Evolutionary conservation across 2,329 filamentous ascomycete species (phyloP), one percentile per base, ranked within the genome.

Genomic region (Ceratocystis harringtonii): DNA sequence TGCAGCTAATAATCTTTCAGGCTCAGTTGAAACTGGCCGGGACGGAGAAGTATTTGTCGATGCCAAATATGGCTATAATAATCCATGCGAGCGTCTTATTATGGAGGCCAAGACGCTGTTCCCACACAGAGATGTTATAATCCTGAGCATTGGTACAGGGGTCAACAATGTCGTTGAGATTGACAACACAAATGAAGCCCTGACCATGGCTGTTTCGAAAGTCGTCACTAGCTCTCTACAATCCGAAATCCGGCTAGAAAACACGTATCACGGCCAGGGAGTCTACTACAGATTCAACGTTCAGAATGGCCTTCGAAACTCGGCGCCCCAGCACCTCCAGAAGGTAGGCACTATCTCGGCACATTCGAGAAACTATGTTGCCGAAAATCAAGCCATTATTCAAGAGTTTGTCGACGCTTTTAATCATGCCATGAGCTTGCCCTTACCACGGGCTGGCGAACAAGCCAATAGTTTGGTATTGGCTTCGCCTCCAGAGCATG

Each of bases 41-140:
- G 69, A 72, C 10, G 66, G 63, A 5, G 65, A 71, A 1, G 70
- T 71, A 22, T 74, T 72, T 45, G 68, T 74, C 28, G 73, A 74
- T 58, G 71, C 70, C 1, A 72, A 68, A 0, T 70, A 74, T 22
- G 71, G 71, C 1, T 69, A 71, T 44, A 74, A 74, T 63, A 75
- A 75, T 58, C 73, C 73, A 22, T 70, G 70, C 58, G 69, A 72
- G 28, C 67, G 71, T 2, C 68, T 74, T 10, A 70, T 74, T 7
- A 62, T 69, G 2, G 72, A 73, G 63, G 73, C 73, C 5, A 41
- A 66, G 52, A 60, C 41, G 1, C 67, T 70, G 55, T 73, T 71
- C 52, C 71, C 71, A 15, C 52, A 8, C 52, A 64, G 45, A 25
- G 68, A 32, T 28, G 17, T 64, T 3, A 69, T 63, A 8, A 41